Percentiles rank a stretch among this genome's conserved stretches.
phyloP scores from a whole-genome alignment of 2,329 filamentous ascomycete genomes.

The Mariannaea sp. region DNA sequence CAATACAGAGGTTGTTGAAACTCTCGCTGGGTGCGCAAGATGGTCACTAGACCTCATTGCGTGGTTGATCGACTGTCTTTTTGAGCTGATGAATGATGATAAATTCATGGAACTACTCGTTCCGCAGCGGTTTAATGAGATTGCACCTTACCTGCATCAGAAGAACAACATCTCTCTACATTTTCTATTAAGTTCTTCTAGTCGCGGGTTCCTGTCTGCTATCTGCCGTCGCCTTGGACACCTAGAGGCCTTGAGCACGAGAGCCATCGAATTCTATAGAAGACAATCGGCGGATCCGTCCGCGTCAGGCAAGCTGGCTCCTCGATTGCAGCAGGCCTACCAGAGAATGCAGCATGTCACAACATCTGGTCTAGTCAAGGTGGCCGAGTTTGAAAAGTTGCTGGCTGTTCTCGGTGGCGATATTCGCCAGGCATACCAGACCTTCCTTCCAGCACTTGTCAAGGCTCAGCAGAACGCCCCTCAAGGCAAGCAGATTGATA shows the following conservation, averaged over 20 bases:
- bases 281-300: constrained; percentile 49
- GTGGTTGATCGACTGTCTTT: constrained; percentile 65
- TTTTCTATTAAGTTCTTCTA: constrained; percentile 73
- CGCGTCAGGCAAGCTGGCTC: constrained; percentile 46
- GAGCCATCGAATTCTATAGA: constrained; percentile 58
- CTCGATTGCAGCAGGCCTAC: constrained; percentile 62
- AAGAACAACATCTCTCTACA: constrained; percentile 64
- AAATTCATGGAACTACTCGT: constrained; percentile 57
- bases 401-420: constrained; percentile 55
- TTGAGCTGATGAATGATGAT: constrained; percentile 58
- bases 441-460: constrained; percentile 50
- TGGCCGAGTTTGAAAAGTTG: constrained; percentile 66
- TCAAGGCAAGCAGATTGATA: constrained; percentile 50
- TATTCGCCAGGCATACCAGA: constrained; percentile 56
- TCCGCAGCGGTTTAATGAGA: constrained; percentile 52
- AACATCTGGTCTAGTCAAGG: constrained; percentile 58
- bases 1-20: constrained; percentile 68
- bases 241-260: constrained; percentile 55
- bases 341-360: constrained; percentile 58
- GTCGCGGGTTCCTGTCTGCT: constrained; percentile 72
- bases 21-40: constrained; percentile 73
- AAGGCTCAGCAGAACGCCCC: constrained; percentile 53
- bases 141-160: constrained; percentile 57
- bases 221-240: constrained; percentile 67
- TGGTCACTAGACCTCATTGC: constrained; percentile 77